Evolutionary conservation across 176 grass and related monocot species (phyloP), one percentile per base, ranked within the genome.

Genomic region (Saccharum spontaneum): DNA sequence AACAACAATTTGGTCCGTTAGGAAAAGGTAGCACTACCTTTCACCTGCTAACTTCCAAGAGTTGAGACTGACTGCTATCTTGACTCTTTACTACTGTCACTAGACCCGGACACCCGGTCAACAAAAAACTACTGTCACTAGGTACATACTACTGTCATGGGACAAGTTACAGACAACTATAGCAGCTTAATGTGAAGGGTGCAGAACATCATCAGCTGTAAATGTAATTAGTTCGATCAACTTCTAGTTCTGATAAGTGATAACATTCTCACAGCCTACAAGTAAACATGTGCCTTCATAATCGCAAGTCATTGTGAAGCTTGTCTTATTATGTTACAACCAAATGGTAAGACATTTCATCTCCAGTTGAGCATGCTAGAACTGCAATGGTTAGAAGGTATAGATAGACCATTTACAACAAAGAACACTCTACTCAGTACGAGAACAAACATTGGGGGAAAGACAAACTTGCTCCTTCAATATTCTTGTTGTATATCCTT

Each of bases 401-500:
- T 10, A 4, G 24, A 7, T 80, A 75, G 26, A 59, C 46, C 24
- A 49, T 46, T 26, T 37, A 52, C 59, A 72, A 23, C 4, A 37
- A 26, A 44, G 16, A 26, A 77, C 18, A 65, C 1, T 70, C 66
- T 69, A 65, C 83, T 44, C 33, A 43, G 33, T 50, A 60, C 6
- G 6, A 83, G 46, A 61, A 54, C 22, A 73, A 45, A 75, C 22
- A 75, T 12, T 69, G 69, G 69, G 38, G 57, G 16, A 67, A 73
- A 30, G 67, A 55, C 39, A 80, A 80, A 71, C 49, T 87, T 84
- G 69, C 6, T 26, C 49, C 31, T 43, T 82, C 79, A 41, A 41
- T 82, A 69, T 76, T 87, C 40, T 84, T 55, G 48, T 69, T 40
- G 39, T 48, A 40, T 75, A 65, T 80, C 50, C 62, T 80, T 81